Evolutionary conservation across 208 protist species (phyloP), one percentile per base, ranked within the genome.

Genomic region (Trichomonas gallinae): DNA sequence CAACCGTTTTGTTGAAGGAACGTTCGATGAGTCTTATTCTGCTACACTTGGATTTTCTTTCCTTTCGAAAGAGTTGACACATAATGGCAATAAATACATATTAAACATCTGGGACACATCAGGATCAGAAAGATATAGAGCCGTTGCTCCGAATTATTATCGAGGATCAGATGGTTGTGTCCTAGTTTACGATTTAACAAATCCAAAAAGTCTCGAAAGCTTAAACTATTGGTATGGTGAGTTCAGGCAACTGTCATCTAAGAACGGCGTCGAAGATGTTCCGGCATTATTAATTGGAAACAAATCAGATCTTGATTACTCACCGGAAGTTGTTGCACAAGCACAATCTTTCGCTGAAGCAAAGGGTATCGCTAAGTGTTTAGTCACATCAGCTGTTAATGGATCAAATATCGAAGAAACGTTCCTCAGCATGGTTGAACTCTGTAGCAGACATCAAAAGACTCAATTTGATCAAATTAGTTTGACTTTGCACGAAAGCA

Each of bases 271-370:
- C 10, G 40, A 44, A 23, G 13, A 44, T n/a, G 40, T 89, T 46
- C 83, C 83, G 6, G 36, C 40, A 44, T 89, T 89, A 89, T 89
- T 89, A 89, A 89, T 89, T 48, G 83, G 83, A 46, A 89, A 89
- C 21, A 89, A 89, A 46, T 44, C 83, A 10, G 83, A 89, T 46
- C 17, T 89, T 34, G 40, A 8, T 21, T 89, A 46, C 42, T 31
- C 4, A 11, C 3, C 45, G 17, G 17, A 26, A 46, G 48, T 40
- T n/a, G 4, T n/a, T 34, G 1, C 4, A 48, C 34, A 45, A 34
- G 83, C 83, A 0, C 10, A 89, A 46, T 9, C 4, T 21, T 89
- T 89, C 48, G 83, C 83, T 48, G 40, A 89, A 89, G 8, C 10
- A n/a, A 31, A 89, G 36, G 17, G 42, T n/a, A 89, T 89, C 23